Conservation (phyloP, 257 asterid genomes). For the Lantana camara region DNA sequence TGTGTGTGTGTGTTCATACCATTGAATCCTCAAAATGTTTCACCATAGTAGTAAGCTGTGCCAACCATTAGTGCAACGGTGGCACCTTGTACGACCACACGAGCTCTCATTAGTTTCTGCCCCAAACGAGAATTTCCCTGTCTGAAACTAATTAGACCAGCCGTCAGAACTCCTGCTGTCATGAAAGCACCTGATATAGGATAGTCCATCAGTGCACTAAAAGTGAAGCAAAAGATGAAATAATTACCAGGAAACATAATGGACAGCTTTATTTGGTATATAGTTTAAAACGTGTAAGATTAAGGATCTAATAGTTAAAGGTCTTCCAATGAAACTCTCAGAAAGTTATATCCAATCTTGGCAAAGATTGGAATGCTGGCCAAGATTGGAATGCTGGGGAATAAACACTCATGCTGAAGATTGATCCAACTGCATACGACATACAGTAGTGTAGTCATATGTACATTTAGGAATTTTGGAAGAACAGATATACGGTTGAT, state of each 20-base stretch:
- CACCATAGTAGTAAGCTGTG: slow-evolving; percentile 74
- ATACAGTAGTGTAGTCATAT: background rate
- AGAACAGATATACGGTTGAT: too few relatives aligned
- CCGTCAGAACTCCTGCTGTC: slow-evolving; percentile 94
- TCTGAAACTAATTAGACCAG: slow-evolving; percentile 86
- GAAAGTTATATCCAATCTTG: background rate
- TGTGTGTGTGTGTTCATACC: background rate
- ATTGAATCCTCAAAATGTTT: slow-evolving; percentile 30
- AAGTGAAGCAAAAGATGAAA: background rate
- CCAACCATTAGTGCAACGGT: slow-evolving; percentile 83
- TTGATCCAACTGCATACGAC: background rate
- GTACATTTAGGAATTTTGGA: too few relatives aligned
- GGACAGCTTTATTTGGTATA: too few relatives aligned
- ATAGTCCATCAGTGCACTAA: background rate
- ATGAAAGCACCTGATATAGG: slow-evolving; percentile 73
- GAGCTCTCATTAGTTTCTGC: slow-evolving; percentile 90
- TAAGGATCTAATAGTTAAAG: background rate
- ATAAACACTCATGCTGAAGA: background rate
- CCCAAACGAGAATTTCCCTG: slow-evolving; percentile 83
- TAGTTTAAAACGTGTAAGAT: background rate
- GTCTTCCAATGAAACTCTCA: background rate
- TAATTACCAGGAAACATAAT: too few relatives aligned
- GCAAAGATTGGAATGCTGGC: background rate
- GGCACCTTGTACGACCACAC: slow-evolving; percentile 86
- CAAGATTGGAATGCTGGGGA: background rate